phyloP scores from a whole-genome alignment of 116 monocot species.

The Dioscorea cayenensis region DNA sequence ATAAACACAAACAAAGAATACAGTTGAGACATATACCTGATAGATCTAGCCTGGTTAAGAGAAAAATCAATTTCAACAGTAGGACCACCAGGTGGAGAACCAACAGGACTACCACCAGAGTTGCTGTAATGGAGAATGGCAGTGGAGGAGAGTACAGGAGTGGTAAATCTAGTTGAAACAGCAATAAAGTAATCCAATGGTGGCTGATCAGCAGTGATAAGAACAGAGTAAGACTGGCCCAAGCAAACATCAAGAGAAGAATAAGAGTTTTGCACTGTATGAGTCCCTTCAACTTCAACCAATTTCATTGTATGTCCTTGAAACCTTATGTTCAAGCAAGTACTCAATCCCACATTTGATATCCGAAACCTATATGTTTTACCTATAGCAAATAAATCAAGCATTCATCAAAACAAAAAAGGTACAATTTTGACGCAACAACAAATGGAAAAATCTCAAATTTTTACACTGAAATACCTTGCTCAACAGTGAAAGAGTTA shows the following conservation, averaged over 20 bases:
- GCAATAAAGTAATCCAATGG: slow-evolving; percentile 56
- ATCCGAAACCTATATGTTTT: slow-evolving; percentile 57
- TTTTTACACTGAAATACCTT: slow-evolving; percentile 30
- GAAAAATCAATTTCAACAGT: slow-evolving; percentile 63
- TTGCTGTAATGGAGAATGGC: slow-evolving; percentile 67
- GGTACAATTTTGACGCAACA: background rate
- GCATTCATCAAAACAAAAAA: too few species aligned
- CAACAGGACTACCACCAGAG: slow-evolving; percentile 23
- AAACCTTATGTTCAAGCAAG: slow-evolving; percentile 47
- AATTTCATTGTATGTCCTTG: slow-evolving; percentile 48
- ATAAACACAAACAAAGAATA: too few species aligned
- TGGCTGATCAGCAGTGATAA: slow-evolving; percentile 67
- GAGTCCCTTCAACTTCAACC: slow-evolving; percentile 78
- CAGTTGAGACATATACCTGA: slow-evolving; percentile 33
- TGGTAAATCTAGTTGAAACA: slow-evolving; percentile 52
- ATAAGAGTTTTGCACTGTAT: slow-evolving; percentile 55
- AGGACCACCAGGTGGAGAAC: slow-evolving; percentile 52
- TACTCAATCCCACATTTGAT: slow-evolving; percentile 47
- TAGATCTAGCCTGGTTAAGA: slow-evolving; percentile 79
- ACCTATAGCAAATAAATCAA: slow-evolving; percentile 16
- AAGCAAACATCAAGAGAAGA: slow-evolving; percentile 59
- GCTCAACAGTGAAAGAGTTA: slow-evolving; percentile 67
- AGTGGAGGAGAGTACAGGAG: slow-evolving; percentile 38
- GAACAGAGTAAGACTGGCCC: slow-evolving; percentile 60
- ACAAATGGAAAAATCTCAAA: too few species aligned